A percentile compares a stretch with the other conserved stretches of the same genome.
phyloP scores from a whole-genome alignment of 148 eudicot genomes.

The Drosera capensis region DNA sequence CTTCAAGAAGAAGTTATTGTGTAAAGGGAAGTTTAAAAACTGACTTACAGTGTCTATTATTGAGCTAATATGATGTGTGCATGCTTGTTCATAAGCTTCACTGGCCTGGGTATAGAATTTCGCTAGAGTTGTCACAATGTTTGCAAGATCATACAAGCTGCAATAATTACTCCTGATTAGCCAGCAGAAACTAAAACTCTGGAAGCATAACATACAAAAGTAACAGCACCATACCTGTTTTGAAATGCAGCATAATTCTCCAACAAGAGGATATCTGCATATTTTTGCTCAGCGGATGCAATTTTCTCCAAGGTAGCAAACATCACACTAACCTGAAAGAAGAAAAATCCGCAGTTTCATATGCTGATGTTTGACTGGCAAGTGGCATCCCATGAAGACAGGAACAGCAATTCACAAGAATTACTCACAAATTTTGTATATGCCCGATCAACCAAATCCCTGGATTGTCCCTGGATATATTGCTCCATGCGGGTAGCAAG shows the following conservation, averaged over 20 bases:
- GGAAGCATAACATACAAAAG: background rate
- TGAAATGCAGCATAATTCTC: conserved; percentile 98
- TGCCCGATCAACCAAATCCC: conserved; percentile 97
- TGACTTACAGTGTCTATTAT: conserved; percentile 71
- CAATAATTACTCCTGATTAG: conserved; percentile 10
- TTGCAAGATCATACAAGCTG: conserved; percentile 95
- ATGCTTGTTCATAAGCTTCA: conserved; percentile 91
- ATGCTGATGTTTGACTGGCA: too few relatives aligned
- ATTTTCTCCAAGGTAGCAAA: conserved; percentile 90
- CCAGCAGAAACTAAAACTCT: background rate
- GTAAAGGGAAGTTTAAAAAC: background rate
- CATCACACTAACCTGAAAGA: conserved; percentile 72
- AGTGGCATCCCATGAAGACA: background rate
- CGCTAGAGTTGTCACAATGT: conserved; percentile 80
- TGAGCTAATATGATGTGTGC: conserved; percentile 76
- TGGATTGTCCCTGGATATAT: conserved; percentile 91
- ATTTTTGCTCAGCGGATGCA: conserved; percentile 65
- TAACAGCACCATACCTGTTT: conserved; percentile 44
- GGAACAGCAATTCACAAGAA: too few relatives aligned
- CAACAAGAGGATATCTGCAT: conserved; percentile 67
- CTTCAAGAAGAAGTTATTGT: background rate
- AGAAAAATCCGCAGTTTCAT: conserved; percentile 1
- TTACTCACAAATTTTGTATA: conserved; percentile 82
- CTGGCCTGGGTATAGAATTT: conserved; percentile 97
- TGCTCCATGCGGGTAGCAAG: conserved; percentile 99